Percentiles rank a stretch among this genome's conserved stretches.
phyloP scores from a whole-genome alignment of 805 yeast species.

The Candida namnaoensis region DNA sequence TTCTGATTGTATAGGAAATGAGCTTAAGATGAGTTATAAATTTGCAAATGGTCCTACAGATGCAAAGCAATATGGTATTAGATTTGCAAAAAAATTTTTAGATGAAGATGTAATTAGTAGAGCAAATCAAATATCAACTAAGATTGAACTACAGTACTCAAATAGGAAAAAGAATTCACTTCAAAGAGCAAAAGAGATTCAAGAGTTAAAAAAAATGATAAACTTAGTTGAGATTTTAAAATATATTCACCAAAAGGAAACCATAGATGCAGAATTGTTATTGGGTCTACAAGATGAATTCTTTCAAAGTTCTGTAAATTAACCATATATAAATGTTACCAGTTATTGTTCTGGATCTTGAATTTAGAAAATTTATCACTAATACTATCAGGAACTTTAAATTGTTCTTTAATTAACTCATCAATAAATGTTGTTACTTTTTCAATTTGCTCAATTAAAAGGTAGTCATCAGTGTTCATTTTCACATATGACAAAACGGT shows the following conservation, averaged over 20 bases:
- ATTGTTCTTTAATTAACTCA: slow-evolving; percentile 10
- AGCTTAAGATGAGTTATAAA: slow-evolving; percentile 23
- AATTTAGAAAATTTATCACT: too few species aligned
- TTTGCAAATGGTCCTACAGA: slow-evolving; percentile 13
- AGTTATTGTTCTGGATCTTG: too few species aligned
- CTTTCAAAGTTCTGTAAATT: too few species aligned
- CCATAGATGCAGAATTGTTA: slow-evolving; percentile 1
- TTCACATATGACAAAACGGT: slow-evolving; percentile 32
- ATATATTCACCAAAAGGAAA: slow-evolving; percentile 7
- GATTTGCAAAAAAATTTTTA: slow-evolving; percentile 18
- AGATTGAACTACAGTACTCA: background rate
- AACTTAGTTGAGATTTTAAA: slow-evolving; percentile 18
- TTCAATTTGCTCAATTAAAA: slow-evolving; percentile 52
- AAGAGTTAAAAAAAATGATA: slow-evolving; percentile 17
- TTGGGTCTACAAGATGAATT: too few species aligned
- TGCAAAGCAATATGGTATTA: slow-evolving; percentile 23
- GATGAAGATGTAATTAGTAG: slow-evolving; percentile 14
- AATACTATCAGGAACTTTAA: background rate
- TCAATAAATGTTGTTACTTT: slow-evolving; percentile 22
- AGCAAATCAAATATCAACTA: slow-evolving; percentile 18
- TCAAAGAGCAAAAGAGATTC: background rate
- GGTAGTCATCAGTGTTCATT: slow-evolving; percentile 43
- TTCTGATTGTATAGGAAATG: slow-evolving; percentile 10
- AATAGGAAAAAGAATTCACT: slow-evolving; percentile 4
- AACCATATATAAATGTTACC: too few species aligned